phyloP scores from a whole-genome alignment of 75 land plant genomes.

The Picea sitchensis region DNA sequence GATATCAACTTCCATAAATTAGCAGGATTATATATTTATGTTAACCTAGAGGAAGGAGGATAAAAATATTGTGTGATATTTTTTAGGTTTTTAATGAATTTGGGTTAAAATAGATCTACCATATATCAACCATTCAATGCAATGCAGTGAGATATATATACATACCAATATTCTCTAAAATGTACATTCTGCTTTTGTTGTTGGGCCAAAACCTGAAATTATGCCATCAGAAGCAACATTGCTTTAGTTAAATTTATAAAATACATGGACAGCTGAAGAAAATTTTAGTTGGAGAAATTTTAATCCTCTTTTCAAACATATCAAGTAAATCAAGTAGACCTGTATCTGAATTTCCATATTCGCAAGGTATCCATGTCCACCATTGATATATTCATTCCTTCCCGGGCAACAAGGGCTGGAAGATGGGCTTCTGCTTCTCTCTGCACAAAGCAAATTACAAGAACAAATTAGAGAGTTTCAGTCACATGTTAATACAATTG shows the following conservation, averaged over 20 bases:
- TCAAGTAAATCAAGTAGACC: slow-evolving; percentile 14
- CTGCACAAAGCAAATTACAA: slow-evolving; percentile 19
- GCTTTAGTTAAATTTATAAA: background rate
- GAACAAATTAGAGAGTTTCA: no score
- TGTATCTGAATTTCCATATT: slow-evolving; percentile 62
- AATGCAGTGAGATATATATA: background rate
- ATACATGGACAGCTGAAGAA: background rate
- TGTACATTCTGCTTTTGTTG: slow-evolving; percentile 17
- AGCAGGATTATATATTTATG: no score
- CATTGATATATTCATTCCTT: slow-evolving; percentile 54
- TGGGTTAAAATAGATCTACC: no score
- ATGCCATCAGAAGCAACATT: background rate
- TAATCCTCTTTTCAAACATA: background rate
- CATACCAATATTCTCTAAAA: slow-evolving; percentile 13
- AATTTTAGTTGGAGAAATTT: background rate
- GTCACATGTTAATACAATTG: background rate
- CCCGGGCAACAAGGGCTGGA: slow-evolving; percentile 41
- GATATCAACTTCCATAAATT: no score
- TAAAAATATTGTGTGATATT: no score
- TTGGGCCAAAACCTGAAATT: slow-evolving; percentile 18
- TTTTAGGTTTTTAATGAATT: no score
- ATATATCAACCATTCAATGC: no score
- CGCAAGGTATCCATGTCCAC: slow-evolving; percentile 44
- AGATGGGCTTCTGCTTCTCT: slow-evolving; percentile 62
- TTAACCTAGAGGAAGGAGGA: no score